Base-by-base conservation (phyloP, 495 filamentous ascomycete genomes). In the Lindgomyces ingoldianus region DNA sequence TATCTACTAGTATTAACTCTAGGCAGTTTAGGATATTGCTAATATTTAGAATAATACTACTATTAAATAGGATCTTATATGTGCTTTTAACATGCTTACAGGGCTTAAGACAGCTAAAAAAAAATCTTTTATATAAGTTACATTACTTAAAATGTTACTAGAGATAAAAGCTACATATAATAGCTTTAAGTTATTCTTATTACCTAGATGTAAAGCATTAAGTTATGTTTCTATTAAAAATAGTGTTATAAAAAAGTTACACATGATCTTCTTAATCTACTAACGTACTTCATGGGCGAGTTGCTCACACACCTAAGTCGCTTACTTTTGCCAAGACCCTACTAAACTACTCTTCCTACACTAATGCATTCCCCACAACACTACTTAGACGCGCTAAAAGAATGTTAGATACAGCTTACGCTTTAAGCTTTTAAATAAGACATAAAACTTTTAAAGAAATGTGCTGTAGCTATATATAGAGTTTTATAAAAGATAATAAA, bases 1-100 rank as follows among this genome's bases (percentile, higher is more conserved):
- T 47, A 47, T 47, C 44, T 47, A 47, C 44, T 47, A 47, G 44
- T 47, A 47, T 47, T 47, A 47, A 47, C n/a, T 47, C 44, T 47
- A 47, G 44, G 44, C 21, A 47, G 44, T 47, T 47, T 47, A 47
- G 44, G 44, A 47, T 47, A 47, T 47, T 47, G 21, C 44, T 47
- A 47, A 47, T 47, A 47, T 47, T 47, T 47, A 47, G 44, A 47
- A 47, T 47, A 47, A 47, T 47, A 47, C 44, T 47, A 47, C 44
- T 47, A 47, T 47, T 47, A 47, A 47, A 47, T 47, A 47, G 44
- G 44, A 47, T 47, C 44, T 47, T 47, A 18, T 47, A 8, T 47
- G 18, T 47, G 21, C 44, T n/a, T n/a, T 47, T 47, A 18, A 47
- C 21, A 47, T 8, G 21, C 44, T 47, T 47, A 47, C 18, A 47